Conservation (phyloP, 164 flowering plant genomes). For the Dillenia turbinata region DNA sequence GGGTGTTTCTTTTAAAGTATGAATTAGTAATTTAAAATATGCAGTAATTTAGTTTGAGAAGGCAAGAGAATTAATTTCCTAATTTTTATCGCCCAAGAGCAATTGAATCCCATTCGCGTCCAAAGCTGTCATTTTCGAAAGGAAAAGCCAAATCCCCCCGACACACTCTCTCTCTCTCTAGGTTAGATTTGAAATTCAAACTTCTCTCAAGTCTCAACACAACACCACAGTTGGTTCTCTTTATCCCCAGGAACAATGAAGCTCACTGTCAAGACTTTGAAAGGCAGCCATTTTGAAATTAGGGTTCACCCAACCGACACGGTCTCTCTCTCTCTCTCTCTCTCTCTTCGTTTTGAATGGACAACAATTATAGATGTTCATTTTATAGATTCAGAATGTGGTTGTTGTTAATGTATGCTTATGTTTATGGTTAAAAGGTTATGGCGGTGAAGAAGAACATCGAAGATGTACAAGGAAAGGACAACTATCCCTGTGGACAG, state of each 20-base stretch:
- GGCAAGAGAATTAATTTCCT: too few species aligned
- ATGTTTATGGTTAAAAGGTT: conserved; percentile 8
- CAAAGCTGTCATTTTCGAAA: too few species aligned
- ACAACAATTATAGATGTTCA: not conserved
- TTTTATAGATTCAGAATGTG: not conserved
- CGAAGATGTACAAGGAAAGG: conserved; percentile 92
- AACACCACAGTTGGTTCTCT: too few species aligned
- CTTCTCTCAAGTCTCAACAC: too few species aligned
- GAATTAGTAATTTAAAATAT: too few species aligned
- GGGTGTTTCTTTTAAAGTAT: too few species aligned
- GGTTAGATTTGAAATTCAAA: too few species aligned
- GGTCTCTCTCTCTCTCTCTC: conserved; percentile 24
- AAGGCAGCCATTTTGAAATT: conserved; percentile 96
- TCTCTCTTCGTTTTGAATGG: not conserved
- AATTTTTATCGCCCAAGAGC: too few species aligned
- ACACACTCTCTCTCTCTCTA: too few species aligned
- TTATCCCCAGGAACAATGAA: conserved; percentile 40
- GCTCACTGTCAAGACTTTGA: conserved; percentile 95
- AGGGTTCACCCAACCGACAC: conserved; percentile 78
- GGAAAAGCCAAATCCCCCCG: too few species aligned
- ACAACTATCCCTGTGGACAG: conserved; percentile 95
- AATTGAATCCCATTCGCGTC: too few species aligned
- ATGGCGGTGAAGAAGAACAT: conserved; percentile 96
- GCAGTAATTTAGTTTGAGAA: too few species aligned
- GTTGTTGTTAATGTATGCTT: not conserved